These are phyloP conservation scores for Pestalotiopsis sp. DNA, from an alignment of 2,329 filamentous ascomycete species.

Conservation along the genomic window DNA sequence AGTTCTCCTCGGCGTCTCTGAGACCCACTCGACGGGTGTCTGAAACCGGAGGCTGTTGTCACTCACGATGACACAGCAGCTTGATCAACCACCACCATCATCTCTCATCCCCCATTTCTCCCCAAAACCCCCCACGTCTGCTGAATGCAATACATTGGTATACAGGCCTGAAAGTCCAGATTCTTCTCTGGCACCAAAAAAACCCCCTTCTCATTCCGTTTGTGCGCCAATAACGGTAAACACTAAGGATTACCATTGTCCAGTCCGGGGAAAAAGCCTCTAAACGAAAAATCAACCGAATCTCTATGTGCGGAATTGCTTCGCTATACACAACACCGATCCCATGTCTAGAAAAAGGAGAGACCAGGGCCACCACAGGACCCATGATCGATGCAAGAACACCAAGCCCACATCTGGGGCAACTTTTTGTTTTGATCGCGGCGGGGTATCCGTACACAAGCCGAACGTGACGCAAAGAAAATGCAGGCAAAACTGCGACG, in stretches of 20 bases:
- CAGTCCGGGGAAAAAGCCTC: constrained; percentile 1
- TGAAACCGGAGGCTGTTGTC: constrained; percentile 12
- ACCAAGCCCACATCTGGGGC: neutral
- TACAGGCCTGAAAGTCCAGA: constrained; percentile 1
- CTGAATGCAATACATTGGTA: neutral
- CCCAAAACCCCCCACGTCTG: neutral
- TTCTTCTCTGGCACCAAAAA: neutral
- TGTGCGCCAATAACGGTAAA: constrained; percentile 19
- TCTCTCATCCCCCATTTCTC: neutral
- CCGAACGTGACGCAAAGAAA: constrained; percentile 1
- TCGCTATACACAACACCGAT: constrained; percentile 3
- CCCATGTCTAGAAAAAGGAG: constrained; percentile 8
- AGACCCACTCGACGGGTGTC: neutral
- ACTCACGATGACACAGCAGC: constrained; percentile 6
- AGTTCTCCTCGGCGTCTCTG: constrained; percentile 10
- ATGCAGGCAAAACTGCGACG: neutral
- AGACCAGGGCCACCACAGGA: neutral
- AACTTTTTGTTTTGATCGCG: neutral
- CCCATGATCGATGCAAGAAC: neutral
- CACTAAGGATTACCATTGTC: constrained; percentile 25
- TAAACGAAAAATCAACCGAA: neutral
- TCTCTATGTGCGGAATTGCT: constrained; percentile 4
- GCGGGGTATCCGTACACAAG: constrained; percentile 3
- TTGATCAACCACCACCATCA: neutral
- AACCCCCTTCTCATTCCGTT: neutral